Evolutionary conservation across 106 monocot species (phyloP), one percentile per base, ranked within the genome.

Genomic region (Ottelia alismoides): DNA sequence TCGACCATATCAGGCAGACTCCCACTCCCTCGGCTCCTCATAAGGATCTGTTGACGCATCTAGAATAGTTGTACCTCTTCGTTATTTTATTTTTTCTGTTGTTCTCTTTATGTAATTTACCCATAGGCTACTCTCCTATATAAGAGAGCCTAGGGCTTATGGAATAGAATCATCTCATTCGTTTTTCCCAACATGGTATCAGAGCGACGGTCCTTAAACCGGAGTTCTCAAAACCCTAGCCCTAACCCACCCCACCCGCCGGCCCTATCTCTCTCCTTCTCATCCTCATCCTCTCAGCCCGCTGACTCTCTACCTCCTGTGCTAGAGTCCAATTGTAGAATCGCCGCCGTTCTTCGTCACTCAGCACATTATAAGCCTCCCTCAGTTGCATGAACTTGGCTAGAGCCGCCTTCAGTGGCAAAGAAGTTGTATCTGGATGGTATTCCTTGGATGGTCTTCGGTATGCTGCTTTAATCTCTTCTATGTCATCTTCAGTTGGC

Each of bases 271-370:
- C n/a, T n/a, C n/a, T n/a, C n/a, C n/a, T n/a, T 53, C 28, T 77
- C 73, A 64, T 64, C 65, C 76, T 62, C 85, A 92, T 82, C 44
- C 70, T 60, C 60, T 45, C 55, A 0, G 65, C 64, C 21, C 78
- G 61, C 22, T 67, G 57, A 72, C 87, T 87, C 77, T 79, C 87
- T 0, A 60, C 92, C 69, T 93, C 92, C 65, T 87, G 87, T 2
- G 77, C 77, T 22, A 93, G 66, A 4, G 83, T 80, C 92, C 92
- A 93, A 70, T 87, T 80, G 27, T 88, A 93, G 52, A 93, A 93
- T 56, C 63, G 45, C 9, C 92, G 75, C 19, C 73, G 75, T 31
- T 81, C 72, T 32, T 76, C 84, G 40, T 66, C 60, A 84, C 83
- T 80, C 30, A 93, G 78, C 31, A 84, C 78, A 28, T 84, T 83